Percentiles rank a stretch among this genome's conserved stretches.
Evolutionary conservation across 805 yeast species (phyloP).

Genomic region (Cyberlindnera galapagoensis): DNA sequence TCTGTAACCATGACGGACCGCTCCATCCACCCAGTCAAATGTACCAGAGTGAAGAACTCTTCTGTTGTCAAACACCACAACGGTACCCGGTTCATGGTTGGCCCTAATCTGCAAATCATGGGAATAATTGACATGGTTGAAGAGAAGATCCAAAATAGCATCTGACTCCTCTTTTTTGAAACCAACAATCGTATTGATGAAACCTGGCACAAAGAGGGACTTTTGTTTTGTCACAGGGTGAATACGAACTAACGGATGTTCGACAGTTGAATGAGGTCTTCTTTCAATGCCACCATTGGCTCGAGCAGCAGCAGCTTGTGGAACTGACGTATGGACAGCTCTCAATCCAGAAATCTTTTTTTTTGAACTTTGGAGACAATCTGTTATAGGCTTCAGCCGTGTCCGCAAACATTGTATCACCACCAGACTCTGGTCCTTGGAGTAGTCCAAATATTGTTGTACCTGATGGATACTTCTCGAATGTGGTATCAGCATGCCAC

Average conservation of each 20-base stretch:
- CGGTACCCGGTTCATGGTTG: conserved; percentile 62
- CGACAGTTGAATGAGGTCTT: conserved; percentile 45
- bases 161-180: conserved; percentile 69
- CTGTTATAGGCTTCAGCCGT: conserved; percentile 64
- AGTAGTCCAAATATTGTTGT: conserved; percentile 59
- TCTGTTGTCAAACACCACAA: conserved; percentile 78
- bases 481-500: conserved; percentile 75
- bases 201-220: conserved; percentile 50
- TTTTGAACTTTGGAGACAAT: conserved; percentile 58
- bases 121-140: conserved; percentile 42
- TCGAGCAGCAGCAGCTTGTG: conserved; percentile 57
- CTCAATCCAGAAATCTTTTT: conserved; percentile 52
- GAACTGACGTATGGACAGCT: conserved; percentile 64
- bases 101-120: conserved; percentile 68
- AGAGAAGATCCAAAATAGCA: conserved; percentile 49
- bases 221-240: conserved; percentile 69
- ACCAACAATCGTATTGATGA: conserved; percentile 63
- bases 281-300: conserved; percentile 60
- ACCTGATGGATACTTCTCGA: conserved; percentile 69
- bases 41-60: conserved; percentile 62
- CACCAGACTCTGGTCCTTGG: conserved; percentile 59
- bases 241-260: conserved; percentile 66
- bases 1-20: conserved; percentile 66
- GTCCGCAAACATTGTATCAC: conserved; percentile 74
- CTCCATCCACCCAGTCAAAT: conserved; percentile 69